phyloP scores from a whole-genome alignment of 2,329 filamentous ascomycete species.

The Dothideomycetes sp. region DNA sequence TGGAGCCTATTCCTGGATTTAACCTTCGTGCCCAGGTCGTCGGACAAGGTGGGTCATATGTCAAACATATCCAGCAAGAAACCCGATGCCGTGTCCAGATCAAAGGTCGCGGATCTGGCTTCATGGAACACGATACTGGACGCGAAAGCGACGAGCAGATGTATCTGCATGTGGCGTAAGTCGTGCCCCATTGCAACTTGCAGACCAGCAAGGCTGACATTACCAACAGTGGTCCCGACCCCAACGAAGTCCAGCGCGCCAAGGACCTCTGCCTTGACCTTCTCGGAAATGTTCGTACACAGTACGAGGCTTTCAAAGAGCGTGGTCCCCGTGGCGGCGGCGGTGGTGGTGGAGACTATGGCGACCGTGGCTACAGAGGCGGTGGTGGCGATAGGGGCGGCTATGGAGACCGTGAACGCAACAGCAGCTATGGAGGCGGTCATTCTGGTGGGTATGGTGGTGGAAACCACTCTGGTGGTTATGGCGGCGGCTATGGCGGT shows the following conservation, averaged over 20 bases:
- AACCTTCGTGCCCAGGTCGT: slow-evolving; percentile 95
- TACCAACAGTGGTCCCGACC: slow-evolving; percentile 63
- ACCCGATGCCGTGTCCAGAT: slow-evolving; percentile 95
- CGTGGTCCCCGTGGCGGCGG: slow-evolving; percentile 39
- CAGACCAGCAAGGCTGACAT: too few species aligned
- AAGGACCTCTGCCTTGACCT: slow-evolving; percentile 85
- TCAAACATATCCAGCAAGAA: slow-evolving; percentile 96
- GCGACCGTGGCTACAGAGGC: slow-evolving; percentile 26
- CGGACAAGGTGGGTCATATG: slow-evolving; percentile 84
- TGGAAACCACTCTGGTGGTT: slow-evolving; percentile 10
- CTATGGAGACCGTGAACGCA: slow-evolving; percentile 25
- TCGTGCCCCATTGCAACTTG: slow-evolving; percentile 17
- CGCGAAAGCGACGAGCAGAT: slow-evolving; percentile 90
- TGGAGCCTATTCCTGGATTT: slow-evolving; percentile 88
- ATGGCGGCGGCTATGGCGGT: slow-evolving; percentile 9
- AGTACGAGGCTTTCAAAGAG: slow-evolving; percentile 83
- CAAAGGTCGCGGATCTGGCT: slow-evolving; percentile 91
- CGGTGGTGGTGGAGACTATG: slow-evolving; percentile 28
- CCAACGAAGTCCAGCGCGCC: slow-evolving; percentile 72
- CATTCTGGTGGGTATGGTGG: slow-evolving; percentile 20
- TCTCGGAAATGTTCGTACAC: slow-evolving; percentile 71
- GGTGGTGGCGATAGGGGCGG: slow-evolving; percentile 25
- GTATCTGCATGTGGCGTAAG: slow-evolving; percentile 91
- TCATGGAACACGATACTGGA: slow-evolving; percentile 80
- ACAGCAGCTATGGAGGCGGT: slow-evolving; percentile 12